phyloP scores from a whole-genome alignment of 345 rosid species.

The Rhizophora apiculata region DNA sequence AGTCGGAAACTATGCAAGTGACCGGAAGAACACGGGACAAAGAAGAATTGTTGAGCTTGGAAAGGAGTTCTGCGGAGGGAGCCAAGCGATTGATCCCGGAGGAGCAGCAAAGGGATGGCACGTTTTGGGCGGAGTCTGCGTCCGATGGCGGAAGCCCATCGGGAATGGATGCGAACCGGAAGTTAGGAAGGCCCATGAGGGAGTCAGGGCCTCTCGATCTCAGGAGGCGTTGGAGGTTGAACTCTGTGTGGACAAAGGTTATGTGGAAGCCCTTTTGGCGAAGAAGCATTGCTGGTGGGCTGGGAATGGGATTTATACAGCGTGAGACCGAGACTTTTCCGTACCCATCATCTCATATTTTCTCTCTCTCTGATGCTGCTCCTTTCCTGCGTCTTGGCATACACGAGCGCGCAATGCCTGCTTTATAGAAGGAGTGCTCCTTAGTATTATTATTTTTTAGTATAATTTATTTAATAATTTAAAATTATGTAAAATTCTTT shows the following conservation, averaged over 20 bases:
- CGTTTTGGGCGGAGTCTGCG: slow-evolving; percentile 10
- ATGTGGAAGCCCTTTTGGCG: slow-evolving; percentile 9
- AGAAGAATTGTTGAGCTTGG: slow-evolving; percentile 9
- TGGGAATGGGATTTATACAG: slow-evolving; percentile 36
- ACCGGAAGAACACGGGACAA: slow-evolving; percentile 1
- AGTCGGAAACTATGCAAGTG: slow-evolving; percentile 13
- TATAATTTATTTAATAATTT: too few relatives aligned
- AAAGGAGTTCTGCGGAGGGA: slow-evolving; percentile 10
- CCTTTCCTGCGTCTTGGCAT: neutral
- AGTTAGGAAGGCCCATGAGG: slow-evolving; percentile 4
- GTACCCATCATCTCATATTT: too few relatives aligned
- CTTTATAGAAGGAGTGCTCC: too few relatives aligned
- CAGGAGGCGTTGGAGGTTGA: slow-evolving; percentile 14
- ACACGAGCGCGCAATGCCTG: too few relatives aligned
- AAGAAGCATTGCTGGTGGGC: slow-evolving; percentile 30
- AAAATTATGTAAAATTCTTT: too few relatives aligned
- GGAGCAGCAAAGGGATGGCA: slow-evolving; percentile 15
- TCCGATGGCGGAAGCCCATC: slow-evolving; percentile 16
- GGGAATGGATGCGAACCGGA: slow-evolving; percentile 9
- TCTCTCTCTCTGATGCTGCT: neutral
- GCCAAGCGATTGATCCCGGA: slow-evolving; percentile 4
- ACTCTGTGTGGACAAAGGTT: slow-evolving; percentile 14
- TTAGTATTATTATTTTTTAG: too few relatives aligned
- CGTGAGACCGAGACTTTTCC: slow-evolving; percentile 30
- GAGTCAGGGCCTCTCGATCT: slow-evolving; percentile 8